Conservation (phyloP, 495 filamentous ascomycete species). For the Entonaema liquescens region DNA sequence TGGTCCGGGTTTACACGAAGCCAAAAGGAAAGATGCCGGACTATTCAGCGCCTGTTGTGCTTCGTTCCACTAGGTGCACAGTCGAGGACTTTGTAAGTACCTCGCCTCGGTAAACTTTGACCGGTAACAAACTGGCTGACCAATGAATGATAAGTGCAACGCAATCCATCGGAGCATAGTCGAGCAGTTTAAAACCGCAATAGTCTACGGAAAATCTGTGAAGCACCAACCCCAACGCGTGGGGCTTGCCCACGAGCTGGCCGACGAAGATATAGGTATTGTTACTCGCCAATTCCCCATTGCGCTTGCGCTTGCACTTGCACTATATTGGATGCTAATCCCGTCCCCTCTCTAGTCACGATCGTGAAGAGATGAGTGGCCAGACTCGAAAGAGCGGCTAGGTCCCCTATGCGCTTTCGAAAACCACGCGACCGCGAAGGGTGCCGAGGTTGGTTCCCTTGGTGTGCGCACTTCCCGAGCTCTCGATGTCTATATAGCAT, state of each 20-base stretch:
- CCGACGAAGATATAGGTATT: constrained; percentile 95
- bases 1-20: constrained; percentile 95
- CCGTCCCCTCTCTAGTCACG: constrained; percentile 68
- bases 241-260: constrained; percentile 88
- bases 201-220: constrained; percentile 97
- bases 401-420: constrained; percentile 28
- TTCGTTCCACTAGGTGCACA: constrained; percentile 81
- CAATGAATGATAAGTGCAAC: constrained; percentile 74
- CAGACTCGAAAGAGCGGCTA: constrained; percentile 26
- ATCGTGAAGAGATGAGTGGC: constrained; percentile 87
- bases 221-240: constrained; percentile 99
- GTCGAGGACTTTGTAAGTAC: constrained; percentile 94
- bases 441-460: constrained; percentile 20
- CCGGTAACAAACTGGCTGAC: constrained; percentile 40
- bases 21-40: constrained; percentile 95
- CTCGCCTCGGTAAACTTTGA: constrained; percentile 34
- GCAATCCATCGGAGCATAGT: constrained; percentile 95
- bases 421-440: constrained; percentile 14
- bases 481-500: constrained; percentile 26
- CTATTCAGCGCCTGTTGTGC: constrained; percentile 90
- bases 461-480: constrained; percentile 30
- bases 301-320: background rate
- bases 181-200: constrained; percentile 92
- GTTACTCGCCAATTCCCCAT: constrained; percentile 25
- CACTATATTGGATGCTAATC: constrained; percentile 43